Evolutionary conservation across 2,329 filamentous ascomycete species (phyloP), one percentile per base, ranked within the genome.

Genomic region (Hymenoscyphus linearis): DNA sequence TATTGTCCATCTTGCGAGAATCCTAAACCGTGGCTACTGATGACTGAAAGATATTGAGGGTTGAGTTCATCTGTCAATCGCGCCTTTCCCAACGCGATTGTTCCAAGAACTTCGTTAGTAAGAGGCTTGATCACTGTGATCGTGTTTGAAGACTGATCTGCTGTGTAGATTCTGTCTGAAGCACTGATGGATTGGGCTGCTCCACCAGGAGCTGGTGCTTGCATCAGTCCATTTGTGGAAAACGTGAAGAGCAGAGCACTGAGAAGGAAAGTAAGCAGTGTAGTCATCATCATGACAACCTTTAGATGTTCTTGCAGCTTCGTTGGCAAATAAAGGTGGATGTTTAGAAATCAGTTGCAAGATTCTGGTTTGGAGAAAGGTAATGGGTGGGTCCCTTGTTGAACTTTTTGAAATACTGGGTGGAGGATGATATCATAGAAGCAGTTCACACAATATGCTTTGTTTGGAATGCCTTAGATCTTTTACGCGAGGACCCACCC

Each of bases 41-140:
- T 37, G 36, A 55, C 35, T 18, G 52, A 54, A 12, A 59, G 37
- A n/a, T 59, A 59, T 55, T 59, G 58, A 2, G 58, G 58, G 22
- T 59, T 59, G 12, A 59, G 36, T 35, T 44, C 7, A 47, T 55
- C 52, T n/a, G 35, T 34, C 34, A 59, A 31, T 22, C 58, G 58
- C 18, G 58, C 9, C 18, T 55, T 55, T 40, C 58, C 58, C 14
- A 59, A 35, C 16, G 58, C 6, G 26, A 59, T 59, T 35, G 58
- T 59, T 10, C 58, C 58, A 25, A 59, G 50, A 50, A 59, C 52
- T 40, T 59, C 50, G 40, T 59, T 47, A 7, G 50, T 55, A 25
- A 59, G 27, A 9, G 58, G 58, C 26, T 55, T 59, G 52, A 59
- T 55, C 16, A 59, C 58, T 22, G 58, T 59, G n/a, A 59, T 44